phyloP scores from a whole-genome alignment of 306 rosid species.

The Lagenaria siceraria region DNA sequence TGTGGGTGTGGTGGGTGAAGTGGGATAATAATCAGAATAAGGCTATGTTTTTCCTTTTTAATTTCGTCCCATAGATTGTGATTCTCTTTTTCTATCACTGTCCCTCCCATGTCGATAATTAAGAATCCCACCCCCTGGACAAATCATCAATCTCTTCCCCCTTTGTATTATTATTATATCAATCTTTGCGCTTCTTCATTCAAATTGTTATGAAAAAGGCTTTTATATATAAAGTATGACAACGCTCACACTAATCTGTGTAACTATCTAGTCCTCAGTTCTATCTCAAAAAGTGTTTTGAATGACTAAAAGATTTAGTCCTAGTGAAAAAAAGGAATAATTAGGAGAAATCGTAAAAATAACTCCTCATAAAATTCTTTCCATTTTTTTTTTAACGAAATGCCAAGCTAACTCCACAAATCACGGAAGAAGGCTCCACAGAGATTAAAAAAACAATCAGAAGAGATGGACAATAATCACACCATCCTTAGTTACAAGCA shows the following conservation, averaged over 20 bases:
- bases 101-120: constrained; percentile 28
- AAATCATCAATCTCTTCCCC: constrained; percentile 13
- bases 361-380: background rate
- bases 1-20: constrained; percentile 36
- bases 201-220: background rate
- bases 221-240: background rate
- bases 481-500: background rate
- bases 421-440: background rate
- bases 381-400: background rate
- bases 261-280: background rate
- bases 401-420: background rate
- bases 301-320: background rate
- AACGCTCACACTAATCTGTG: background rate
- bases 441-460: background rate
- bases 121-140: constrained; percentile 34
- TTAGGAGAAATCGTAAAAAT: background rate
- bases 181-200: background rate
- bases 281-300: background rate
- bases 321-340: background rate
- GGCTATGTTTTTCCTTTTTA: constrained; percentile 21
- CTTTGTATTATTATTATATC: background rate
- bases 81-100: constrained; percentile 30
- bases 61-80: constrained; percentile 23
- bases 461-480: background rate
- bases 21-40: constrained; percentile 59